Percentiles rank a stretch among this genome's conserved stretches.
These are phyloP conservation scores for Fusarium mangiferae DNA, from an alignment of 2,329 filamentous ascomycete genomes.

Conservation along the genomic window DNA sequence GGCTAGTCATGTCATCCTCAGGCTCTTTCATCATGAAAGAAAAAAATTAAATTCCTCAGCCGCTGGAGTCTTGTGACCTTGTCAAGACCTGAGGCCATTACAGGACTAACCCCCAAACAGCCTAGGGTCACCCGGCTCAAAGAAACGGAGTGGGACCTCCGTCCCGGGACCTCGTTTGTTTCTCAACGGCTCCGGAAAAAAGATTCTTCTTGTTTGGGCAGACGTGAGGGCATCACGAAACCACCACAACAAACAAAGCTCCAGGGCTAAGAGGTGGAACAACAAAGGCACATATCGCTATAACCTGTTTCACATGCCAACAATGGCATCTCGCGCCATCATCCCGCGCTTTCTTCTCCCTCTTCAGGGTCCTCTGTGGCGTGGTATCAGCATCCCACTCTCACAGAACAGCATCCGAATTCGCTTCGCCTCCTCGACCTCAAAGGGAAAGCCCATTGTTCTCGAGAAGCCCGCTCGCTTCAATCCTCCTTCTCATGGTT, in stretches of 20 bases:
- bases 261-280: conserved; percentile 9
- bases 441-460: conserved; percentile 67
- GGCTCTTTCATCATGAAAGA: conserved; percentile 11
- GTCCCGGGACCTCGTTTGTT: conserved; percentile 14
- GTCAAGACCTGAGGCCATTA: neutral
- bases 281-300: neutral
- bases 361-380: conserved; percentile 67
- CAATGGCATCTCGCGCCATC: conserved; percentile 59
- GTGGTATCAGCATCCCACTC: conserved; percentile 50
- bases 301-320: neutral
- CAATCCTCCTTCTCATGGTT: conserved; percentile 89
- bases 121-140: conserved; percentile 2
- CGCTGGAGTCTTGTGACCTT: neutral
- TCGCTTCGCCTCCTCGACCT: conserved; percentile 48
- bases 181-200: conserved; percentile 38
- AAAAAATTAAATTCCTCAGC: conserved; percentile 8
- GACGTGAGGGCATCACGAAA: conserved; percentile 37
- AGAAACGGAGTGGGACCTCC: conserved; percentile 33
- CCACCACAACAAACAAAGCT: conserved; percentile 20
- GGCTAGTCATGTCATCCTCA: conserved; percentile 14
- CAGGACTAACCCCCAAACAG: neutral
- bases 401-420: conserved; percentile 50
- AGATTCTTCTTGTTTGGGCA: conserved; percentile 32
- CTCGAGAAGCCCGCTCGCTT: conserved; percentile 91
- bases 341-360: conserved; percentile 78